Evolutionary conservation across 2,329 filamentous ascomycete species (phyloP).

Genomic region (Arthrocladium fulminans): DNA sequence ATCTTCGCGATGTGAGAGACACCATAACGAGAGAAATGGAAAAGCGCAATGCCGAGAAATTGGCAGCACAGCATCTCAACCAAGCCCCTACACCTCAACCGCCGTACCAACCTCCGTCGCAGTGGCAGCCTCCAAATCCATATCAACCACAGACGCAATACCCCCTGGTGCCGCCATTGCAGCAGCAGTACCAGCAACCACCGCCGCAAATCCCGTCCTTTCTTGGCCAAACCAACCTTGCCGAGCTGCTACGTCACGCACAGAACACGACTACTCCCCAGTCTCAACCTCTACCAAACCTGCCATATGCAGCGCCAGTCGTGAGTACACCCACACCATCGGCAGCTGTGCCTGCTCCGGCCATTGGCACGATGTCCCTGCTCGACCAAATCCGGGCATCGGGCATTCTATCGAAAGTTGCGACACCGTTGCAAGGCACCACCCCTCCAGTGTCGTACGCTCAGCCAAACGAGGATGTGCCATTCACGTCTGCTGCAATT

Average conservation of each 20-base stretch:
- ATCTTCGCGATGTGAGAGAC: constrained; percentile 19
- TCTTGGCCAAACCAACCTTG: constrained; percentile 36
- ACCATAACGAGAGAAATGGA: constrained; percentile 21
- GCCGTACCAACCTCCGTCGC: constrained; percentile 25
- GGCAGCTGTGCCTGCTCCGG: constrained; percentile 31
- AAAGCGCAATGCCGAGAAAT: constrained; percentile 40
- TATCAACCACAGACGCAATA: constrained; percentile 26
- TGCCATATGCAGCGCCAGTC: constrained; percentile 6
- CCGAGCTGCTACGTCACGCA: constrained; percentile 38
- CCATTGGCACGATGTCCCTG: constrained; percentile 44
- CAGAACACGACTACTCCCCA: constrained; percentile 33
- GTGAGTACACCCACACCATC: constrained; percentile 28
- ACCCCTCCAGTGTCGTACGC: constrained; percentile 26
- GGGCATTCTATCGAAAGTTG: constrained; percentile 51
- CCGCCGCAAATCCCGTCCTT: constrained; percentile 25
- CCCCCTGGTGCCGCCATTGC: constrained; percentile 28
- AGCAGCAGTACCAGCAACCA: constrained; percentile 18
- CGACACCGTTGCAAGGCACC: constrained; percentile 33
- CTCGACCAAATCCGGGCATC: constrained; percentile 60
- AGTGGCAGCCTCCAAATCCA: constrained; percentile 24
- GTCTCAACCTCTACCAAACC: constrained; percentile 34
- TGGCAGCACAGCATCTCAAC: constrained; percentile 26
- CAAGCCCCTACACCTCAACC: constrained; percentile 26
- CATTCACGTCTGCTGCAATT: constrained; percentile 57
- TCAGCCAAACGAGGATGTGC: constrained; percentile 28